Percentiles rank a stretch among this genome's conserved stretches.
phyloP scores from a whole-genome alignment of 2,329 filamentous ascomycete species.

The Scorias spongiosa region DNA sequence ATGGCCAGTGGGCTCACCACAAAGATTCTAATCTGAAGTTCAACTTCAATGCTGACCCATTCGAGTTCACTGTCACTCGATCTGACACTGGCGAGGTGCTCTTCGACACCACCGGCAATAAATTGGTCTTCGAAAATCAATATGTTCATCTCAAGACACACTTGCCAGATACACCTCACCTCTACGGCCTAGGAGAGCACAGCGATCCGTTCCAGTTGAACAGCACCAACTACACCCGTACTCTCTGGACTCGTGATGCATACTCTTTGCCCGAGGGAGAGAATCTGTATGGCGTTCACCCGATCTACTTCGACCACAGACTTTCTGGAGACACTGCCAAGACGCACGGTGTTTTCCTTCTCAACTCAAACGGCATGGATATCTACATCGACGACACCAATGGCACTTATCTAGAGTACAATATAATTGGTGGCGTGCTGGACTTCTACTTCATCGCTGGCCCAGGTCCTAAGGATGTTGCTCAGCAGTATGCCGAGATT shows the following conservation, averaged over 20 bases:
- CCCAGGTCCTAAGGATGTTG: conserved; percentile 26
- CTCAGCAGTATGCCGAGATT: conserved; percentile 30
- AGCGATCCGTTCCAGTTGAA: conserved; percentile 47
- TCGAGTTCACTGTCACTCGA: conserved; percentile 48
- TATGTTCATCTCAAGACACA: conserved; percentile 56
- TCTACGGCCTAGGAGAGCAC: conserved; percentile 64
- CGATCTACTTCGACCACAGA: conserved; percentile 56
- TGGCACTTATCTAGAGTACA: conserved; percentile 59
- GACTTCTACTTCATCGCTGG: conserved; percentile 41
- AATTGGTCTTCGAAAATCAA: conserved; percentile 58
- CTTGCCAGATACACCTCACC: conserved; percentile 48
- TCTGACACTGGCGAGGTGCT: conserved; percentile 40
- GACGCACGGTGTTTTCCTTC: conserved; percentile 48
- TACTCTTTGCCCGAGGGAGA: conserved; percentile 39
- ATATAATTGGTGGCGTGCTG: conserved; percentile 56
- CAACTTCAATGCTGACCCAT: conserved; percentile 38
- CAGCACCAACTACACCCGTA: conserved; percentile 51
- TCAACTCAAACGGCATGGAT: conserved; percentile 60
- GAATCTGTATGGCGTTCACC: conserved; percentile 57
- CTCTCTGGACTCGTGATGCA: conserved; percentile 51
- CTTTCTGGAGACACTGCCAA: conserved; percentile 27
- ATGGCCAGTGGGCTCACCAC: conserved; percentile 23
- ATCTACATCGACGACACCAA: conserved; percentile 51
- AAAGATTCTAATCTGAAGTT: conserved; percentile 36
- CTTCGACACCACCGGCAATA: conserved; percentile 50